phyloP scores from a whole-genome alignment of 179 eudicot species.

The Beta corolliflora region DNA sequence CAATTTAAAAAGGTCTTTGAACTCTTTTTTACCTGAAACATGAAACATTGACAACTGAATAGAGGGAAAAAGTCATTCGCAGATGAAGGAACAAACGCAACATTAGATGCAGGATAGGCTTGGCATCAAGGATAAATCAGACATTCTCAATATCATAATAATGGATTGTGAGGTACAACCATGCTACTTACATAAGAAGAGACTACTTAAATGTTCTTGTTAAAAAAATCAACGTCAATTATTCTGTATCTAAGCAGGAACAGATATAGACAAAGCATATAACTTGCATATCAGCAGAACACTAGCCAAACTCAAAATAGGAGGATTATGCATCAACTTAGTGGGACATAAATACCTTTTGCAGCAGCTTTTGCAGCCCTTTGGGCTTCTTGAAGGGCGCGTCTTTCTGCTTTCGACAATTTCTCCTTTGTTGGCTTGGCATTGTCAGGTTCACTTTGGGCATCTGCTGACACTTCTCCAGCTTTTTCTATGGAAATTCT shows the following conservation, averaged over 20 bases:
- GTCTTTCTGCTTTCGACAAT: slow-evolving; percentile 90
- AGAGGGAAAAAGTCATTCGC: neutral
- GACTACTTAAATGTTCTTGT: neutral
- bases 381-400: slow-evolving; percentile 95
- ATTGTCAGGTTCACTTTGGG: slow-evolving; percentile 43
- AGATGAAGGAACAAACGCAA: neutral
- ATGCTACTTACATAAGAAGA: neutral
- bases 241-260: neutral
- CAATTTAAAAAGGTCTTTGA: no score
- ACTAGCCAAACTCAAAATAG: neutral
- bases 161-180: neutral
- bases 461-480: slow-evolving; percentile 48
- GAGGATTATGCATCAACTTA: neutral
- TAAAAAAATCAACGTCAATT: neutral
- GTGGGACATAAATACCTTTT: slow-evolving; percentile 45
- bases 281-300: neutral
- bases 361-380: slow-evolving; percentile 95
- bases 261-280: neutral
- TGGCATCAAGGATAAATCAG: neutral
- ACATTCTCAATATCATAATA: neutral
- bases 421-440: slow-evolving; percentile 75
- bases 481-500: slow-evolving; percentile 50
- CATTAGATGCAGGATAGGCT: neutral
- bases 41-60: neutral
- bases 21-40: neutral